Conservation (phyloP, 331 rosid species). For the Malus hybrid region DNA sequence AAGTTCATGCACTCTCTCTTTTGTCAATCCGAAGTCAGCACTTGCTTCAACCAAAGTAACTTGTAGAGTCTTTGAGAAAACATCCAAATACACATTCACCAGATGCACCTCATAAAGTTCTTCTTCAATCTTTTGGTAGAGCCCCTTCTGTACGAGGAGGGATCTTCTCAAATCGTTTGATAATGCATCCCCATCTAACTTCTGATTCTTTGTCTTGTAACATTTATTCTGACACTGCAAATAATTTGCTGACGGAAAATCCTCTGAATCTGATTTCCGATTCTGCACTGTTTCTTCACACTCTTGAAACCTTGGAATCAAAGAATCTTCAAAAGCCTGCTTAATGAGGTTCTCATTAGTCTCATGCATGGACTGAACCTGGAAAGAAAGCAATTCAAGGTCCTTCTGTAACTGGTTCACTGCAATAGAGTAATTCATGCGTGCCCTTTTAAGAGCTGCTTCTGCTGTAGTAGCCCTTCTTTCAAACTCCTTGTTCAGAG, state of each 20-base stretch:
- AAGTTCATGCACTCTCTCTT: conserved; percentile 53
- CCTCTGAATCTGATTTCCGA: conserved; percentile 37
- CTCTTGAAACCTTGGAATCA: conserved; percentile 38
- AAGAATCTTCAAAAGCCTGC: conserved; percentile 72
- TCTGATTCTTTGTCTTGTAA: conserved; percentile 41
- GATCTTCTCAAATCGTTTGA: conserved; percentile 67
- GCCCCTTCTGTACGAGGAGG: conserved; percentile 67
- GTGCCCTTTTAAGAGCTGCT: conserved; percentile 92
- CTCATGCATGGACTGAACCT: conserved; percentile 86
- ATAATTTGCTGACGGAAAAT: conserved; percentile 29
- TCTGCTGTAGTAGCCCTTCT: conserved; percentile 85
- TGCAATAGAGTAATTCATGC: conserved; percentile 93
- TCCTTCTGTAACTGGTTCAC: conserved; percentile 94
- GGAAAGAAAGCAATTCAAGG: conserved; percentile 83
- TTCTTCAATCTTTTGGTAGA: conserved; percentile 82
- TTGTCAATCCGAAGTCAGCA: conserved; percentile 41
- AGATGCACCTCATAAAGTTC: conserved; percentile 69
- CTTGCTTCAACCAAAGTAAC: conserved; percentile 73
- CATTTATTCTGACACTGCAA: conserved; percentile 36
- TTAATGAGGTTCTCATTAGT: conserved; percentile 81
- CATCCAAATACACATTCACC: conserved; percentile 66
- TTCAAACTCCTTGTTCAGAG: conserved; percentile 73
- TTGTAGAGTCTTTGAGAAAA: conserved; percentile 73
- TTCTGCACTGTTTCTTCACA: conserved; percentile 32
- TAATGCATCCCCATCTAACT: conserved; percentile 45